Percentiles rank a stretch among this genome's conserved stretches.
phyloP scores from a whole-genome alignment of 257 asterid species.

The Parsonsia alboflavescens region DNA sequence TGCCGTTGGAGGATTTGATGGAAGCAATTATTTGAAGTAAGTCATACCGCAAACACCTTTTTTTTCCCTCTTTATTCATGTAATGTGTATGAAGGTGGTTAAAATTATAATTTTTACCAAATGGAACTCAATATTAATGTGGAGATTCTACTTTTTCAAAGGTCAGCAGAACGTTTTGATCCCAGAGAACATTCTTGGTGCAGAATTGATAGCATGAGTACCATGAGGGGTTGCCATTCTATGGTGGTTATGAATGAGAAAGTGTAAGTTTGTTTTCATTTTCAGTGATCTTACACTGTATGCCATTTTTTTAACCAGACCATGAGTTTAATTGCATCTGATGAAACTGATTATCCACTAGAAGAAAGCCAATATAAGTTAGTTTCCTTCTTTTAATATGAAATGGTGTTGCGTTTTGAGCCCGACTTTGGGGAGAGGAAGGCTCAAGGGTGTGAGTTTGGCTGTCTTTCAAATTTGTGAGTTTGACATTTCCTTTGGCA shows the following conservation, averaged over 20 bases:
- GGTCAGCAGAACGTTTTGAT: constrained; percentile 88
- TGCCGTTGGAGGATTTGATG: constrained; percentile 81
- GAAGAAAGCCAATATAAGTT: not conserved
- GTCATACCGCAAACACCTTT: constrained; percentile 9
- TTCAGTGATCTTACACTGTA: not conserved
- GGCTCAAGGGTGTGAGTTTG: not conserved
- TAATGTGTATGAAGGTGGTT: not conserved
- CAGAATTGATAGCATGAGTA: constrained; percentile 50
- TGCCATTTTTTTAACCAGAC: no score
- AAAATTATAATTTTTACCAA: not conserved
- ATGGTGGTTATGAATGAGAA: constrained; percentile 61
- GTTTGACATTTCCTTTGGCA: constrained; percentile 15
- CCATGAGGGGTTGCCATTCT: constrained; percentile 61
- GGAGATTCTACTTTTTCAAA: constrained; percentile 13
- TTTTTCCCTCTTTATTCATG: no score
- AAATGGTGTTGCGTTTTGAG: not conserved
- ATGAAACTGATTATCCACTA: not conserved
- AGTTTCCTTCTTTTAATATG: not conserved
- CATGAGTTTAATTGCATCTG: not conserved
- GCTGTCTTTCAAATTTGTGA: not conserved
- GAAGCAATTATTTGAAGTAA: constrained; percentile 60
- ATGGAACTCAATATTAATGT: not conserved
- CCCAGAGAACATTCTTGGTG: constrained; percentile 85
- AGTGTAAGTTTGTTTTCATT: constrained; percentile 38
- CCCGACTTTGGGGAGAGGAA: not conserved